These are phyloP conservation scores for Diplocarpon rosae DNA, from an alignment of 2,329 filamentous ascomycete genomes.

Conservation along the genomic window DNA sequence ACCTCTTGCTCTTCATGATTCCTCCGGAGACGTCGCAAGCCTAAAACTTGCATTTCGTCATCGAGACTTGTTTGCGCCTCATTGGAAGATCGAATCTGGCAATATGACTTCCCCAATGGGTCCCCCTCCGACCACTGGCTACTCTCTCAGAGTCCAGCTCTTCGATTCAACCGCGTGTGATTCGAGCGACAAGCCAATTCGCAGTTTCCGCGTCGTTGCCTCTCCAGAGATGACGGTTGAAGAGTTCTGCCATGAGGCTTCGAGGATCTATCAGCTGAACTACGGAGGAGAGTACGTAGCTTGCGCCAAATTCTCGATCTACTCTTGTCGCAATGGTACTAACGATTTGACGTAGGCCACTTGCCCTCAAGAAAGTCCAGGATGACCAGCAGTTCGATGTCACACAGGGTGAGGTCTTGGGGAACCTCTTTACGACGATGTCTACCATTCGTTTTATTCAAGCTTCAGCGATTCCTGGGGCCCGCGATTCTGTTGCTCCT, in stretches of 20 bases:
- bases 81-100: constrained; percentile 5
- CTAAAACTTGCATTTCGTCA: constrained; percentile 1
- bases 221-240: constrained; percentile 22
- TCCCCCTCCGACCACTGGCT: constrained; percentile 19
- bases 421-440: constrained; percentile 20
- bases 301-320: constrained; percentile 1
- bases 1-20: constrained; percentile 4
- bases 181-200: constrained; percentile 18
- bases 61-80: constrained; percentile 7
- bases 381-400: constrained; percentile 26
- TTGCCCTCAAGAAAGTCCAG: constrained; percentile 26
- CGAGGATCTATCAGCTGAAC: constrained; percentile 24
- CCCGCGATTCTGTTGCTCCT: constrained; percentile 26
- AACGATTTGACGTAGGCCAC: constrained; percentile 12
- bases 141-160: constrained; percentile 25
- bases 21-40: constrained; percentile 1
- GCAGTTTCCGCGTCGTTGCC: constrained; percentile 24
- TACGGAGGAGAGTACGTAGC: constrained; percentile 22
- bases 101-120: constrained; percentile 20
- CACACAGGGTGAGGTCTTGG: constrained; percentile 23
- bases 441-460: constrained; percentile 24
- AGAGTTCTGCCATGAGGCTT: constrained; percentile 25
- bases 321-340: constrained; percentile 5
- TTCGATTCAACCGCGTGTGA: constrained; percentile 18
- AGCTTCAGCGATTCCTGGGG: constrained; percentile 15